Evolutionary conservation across 495 filamentous ascomycete genomes (phyloP), one percentile per base, ranked within the genome.

Genomic region (Evansstolkia leycettana): DNA sequence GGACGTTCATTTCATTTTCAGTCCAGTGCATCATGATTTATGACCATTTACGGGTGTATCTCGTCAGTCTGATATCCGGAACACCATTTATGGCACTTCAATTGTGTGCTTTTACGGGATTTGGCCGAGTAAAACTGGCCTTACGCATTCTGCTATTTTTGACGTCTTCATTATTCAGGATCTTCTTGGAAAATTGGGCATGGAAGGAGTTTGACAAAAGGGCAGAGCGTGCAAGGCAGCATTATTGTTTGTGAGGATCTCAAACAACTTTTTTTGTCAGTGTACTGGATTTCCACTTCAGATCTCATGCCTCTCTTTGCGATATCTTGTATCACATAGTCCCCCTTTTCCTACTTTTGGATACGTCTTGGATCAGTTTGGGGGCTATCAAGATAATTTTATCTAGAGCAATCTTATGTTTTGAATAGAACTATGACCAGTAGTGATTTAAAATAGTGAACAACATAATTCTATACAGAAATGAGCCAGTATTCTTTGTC

Each of bases 141-240:
- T n/a, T n/a, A n/a, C n/a, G n/a, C n/a, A n/a, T n/a, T n/a, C n/a
- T n/a, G n/a, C n/a, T 16, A 34, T 30, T 30, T 34, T 25, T 5
- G 4, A 16, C 28, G 25, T 8, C 15, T 26, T 33, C 34, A 14
- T 33, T 36, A 18, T 36, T 30, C 9, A 31, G 43, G 18, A 46
- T 48, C 37, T 53, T 46, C 38, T 33, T 41, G 45, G 44, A 39
- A 42, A 46, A 41, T 48, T 33, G 43, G 51, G 60, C 53, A 60
- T 61, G 50, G 51, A 38, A 57, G 57, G 60, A 64, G 60, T 64
- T 61, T 44, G 36, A 47, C 53, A 47, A 50, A 40, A 38, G 34
- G 24, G 24, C 27, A 41, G 27, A 43, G 38, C 37, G 39, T 46
- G n/a, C n/a, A 42, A 38, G 37, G 37, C 39, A 51, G 57, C 53